These are phyloP conservation scores for Pontederia paniculata DNA, from an alignment of 176 grass and related monocot genomes.

Conservation along the genomic window DNA sequence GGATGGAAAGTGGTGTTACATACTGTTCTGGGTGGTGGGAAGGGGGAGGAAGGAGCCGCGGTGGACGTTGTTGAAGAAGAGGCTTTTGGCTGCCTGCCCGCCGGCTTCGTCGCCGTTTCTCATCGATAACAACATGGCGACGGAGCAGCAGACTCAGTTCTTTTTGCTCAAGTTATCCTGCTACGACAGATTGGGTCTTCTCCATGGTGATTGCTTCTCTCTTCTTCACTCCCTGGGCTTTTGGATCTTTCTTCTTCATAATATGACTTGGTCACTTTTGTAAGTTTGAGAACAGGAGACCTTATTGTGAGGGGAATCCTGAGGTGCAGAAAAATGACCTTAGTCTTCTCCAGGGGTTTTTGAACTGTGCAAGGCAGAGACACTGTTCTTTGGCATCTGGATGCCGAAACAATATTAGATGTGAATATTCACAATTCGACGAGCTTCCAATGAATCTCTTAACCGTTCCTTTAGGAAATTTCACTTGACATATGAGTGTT, in stretches of 20 bases:
- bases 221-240: background rate
- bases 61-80: conserved; percentile 15
- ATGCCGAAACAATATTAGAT: no score
- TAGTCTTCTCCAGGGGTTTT: no score
- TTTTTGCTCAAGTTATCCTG: conserved; percentile 16
- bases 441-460: no score
- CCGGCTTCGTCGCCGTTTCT: background rate
- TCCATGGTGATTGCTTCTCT: conserved; percentile 18
- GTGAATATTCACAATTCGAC: no score
- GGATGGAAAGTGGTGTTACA: conserved; percentile 16
- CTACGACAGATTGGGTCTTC: conserved; percentile 15
- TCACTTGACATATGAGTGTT: no score
- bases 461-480: no score
- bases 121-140: conserved; percentile 2
- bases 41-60: conserved; percentile 11
- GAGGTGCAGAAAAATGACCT: no score
- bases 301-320: no score
- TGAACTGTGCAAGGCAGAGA: no score
- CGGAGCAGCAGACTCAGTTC: conserved; percentile 7
- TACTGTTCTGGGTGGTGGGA: conserved; percentile 15
- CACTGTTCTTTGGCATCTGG: no score
- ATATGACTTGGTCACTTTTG: no score
- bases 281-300: no score
- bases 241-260: background rate
- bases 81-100: conserved; percentile 12